Percentiles rank a stretch among this genome's conserved stretches.
Conservation (phyloP, 352 stramenopile species). For the Phytophthora vignae region DNA sequence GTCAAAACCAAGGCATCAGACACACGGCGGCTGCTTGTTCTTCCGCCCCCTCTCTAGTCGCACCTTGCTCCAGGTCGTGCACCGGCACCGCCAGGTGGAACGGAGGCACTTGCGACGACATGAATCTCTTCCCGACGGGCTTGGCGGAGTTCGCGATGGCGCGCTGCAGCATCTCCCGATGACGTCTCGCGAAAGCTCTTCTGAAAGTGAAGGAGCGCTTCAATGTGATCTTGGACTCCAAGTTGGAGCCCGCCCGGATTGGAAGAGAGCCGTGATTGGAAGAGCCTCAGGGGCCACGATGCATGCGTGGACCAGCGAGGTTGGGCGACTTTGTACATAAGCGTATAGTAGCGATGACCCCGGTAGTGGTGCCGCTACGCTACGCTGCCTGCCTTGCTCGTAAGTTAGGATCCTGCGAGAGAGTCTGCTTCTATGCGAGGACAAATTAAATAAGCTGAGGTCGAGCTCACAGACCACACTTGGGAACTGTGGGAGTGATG, state of each 20-base stretch:
- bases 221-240: background rate
- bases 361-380: no score
- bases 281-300: background rate
- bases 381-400: no score
- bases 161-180: slow-evolving; percentile 37
- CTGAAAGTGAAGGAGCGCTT: slow-evolving; percentile 14
- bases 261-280: slow-evolving; percentile 32
- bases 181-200: background rate
- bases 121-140: slow-evolving; percentile 27
- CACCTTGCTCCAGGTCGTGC: slow-evolving; percentile 91
- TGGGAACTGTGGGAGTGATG: no score
- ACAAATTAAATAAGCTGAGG: no score
- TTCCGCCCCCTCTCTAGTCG: slow-evolving; percentile 4
- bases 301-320: no score
- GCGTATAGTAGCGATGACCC: no score
- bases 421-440: no score
- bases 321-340: no score
- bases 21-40: no score
- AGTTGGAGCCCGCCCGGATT: slow-evolving; percentile 10
- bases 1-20: background rate
- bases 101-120: slow-evolving; percentile 58
- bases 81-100: slow-evolving; percentile 96
- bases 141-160: slow-evolving; percentile 23
- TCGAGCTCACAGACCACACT: no score
- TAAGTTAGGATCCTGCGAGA: no score